Base-by-base conservation (phyloP, 768 basidiomycete species). In the Chiua virens region DNA sequence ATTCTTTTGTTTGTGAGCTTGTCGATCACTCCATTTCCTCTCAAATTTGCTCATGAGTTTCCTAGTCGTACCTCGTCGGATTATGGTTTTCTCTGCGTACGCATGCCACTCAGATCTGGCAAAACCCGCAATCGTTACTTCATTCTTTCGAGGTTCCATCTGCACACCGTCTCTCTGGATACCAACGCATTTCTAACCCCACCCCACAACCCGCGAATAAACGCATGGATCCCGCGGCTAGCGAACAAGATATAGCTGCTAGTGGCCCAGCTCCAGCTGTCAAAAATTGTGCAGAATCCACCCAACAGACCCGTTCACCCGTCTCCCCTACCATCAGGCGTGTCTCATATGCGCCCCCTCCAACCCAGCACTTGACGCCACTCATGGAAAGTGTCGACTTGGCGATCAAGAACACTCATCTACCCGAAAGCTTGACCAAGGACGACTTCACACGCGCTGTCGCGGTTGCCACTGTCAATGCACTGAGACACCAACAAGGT, bases 11-110 rank as follows among this genome's bases (percentile, higher is more conserved):
- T 99, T 58, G 96, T 98, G 62, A 71, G 93, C 80, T 17, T 14
- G 4, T 7, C 44, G 14, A 38, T 37, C 4, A 45, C 53, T 44
- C 43, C 13, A 8, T 42, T 56, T 13, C 4, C 30, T 21, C 23
- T 46, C 37, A 22, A 18, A 18, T 10, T 45, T 27, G 32, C 53
- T 63, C 37, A 60, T 35, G 38, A 32, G 17, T 39, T 18, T 30
- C 15, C 20, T 40, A 98, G 94, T 98, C 97, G 1, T 99, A 99
- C 69, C 81, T 98, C 41, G 82, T 98, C 52, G 97, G 97, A 32
- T 77, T 98, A 1, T 98, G 97, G 97, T 99, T 99, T 75, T 98
- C 97, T 35, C 83, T 99, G 17, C 87, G 92, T 42, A 99, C 97
- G 2, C 97, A 99, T 66, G 97, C 97, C 8, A 86, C 89, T 14